Evolutionary conservation across 1,284 basidiomycete genomes (phyloP).

Genomic region (Caloboletus firmus): DNA sequence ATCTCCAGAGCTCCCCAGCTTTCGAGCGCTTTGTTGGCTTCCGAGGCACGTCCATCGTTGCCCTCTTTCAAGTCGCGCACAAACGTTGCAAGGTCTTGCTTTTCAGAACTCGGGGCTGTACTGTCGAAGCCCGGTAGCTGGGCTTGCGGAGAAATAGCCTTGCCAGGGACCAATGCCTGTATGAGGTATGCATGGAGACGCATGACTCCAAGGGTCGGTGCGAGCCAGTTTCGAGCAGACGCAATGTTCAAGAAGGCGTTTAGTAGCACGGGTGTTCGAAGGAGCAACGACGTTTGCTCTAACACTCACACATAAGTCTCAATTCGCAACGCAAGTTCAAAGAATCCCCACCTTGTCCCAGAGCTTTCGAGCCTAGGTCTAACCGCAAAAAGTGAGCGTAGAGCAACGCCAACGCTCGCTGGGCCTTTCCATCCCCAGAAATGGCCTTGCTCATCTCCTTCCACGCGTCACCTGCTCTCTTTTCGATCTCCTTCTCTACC

Average conservation of each 20-base stretch:
- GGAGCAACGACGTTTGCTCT: slow-evolving; percentile 71
- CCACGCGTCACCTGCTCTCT: slow-evolving; percentile 55
- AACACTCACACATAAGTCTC: slow-evolving; percentile 10
- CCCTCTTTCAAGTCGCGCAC: slow-evolving; percentile 21
- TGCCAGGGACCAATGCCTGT: slow-evolving; percentile 78
- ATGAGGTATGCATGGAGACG: slow-evolving; percentile 82
- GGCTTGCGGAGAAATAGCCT: slow-evolving; percentile 44
- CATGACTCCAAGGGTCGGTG: slow-evolving; percentile 77
- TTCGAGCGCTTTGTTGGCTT: slow-evolving; percentile 69
- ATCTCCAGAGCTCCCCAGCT: slow-evolving; percentile 83
- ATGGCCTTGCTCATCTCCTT: slow-evolving; percentile 43
- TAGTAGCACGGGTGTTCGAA: slow-evolving; percentile 73
- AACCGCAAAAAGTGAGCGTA: slow-evolving; percentile 87
- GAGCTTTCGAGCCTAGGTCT: slow-evolving; percentile 52
- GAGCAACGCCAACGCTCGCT: slow-evolving; percentile 66
- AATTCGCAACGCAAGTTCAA: neutral
- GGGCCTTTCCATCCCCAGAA: slow-evolving; percentile 41
- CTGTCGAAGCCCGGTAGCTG: slow-evolving; percentile 76
- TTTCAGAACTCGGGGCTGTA: slow-evolving; percentile 39
- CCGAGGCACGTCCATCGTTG: slow-evolving; percentile 32
- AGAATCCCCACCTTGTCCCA: slow-evolving; percentile 59
- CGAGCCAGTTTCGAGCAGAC: slow-evolving; percentile 89
- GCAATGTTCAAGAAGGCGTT: slow-evolving; percentile 84
- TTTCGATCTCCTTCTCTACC: slow-evolving; percentile 58
- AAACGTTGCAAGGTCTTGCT: slow-evolving; percentile 21